Evolutionary conservation across 2,329 filamentous ascomycete genomes (phyloP).

Genomic region (Ascochyta koolunga): DNA sequence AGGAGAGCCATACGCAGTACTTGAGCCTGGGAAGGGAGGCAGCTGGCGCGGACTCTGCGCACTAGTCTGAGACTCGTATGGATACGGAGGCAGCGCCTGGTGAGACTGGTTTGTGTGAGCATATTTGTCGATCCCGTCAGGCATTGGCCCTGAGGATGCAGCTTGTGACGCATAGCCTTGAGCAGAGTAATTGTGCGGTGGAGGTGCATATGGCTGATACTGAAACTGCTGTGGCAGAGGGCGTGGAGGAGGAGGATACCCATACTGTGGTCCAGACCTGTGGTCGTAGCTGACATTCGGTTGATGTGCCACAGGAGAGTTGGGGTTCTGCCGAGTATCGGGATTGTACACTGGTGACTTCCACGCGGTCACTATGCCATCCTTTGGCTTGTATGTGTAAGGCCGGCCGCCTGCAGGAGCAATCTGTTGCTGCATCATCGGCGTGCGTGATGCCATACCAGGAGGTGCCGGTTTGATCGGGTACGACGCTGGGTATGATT

Average conservation of each 20-base stretch:
- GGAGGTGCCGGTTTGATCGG: conserved; percentile 53
- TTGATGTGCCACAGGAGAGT: conserved; percentile 47
- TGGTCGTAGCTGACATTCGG: conserved; percentile 46
- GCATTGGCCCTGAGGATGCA: conserved; percentile 25
- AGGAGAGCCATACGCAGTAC: conserved; percentile 22
- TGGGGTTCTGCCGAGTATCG: conserved; percentile 44
- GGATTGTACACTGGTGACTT: conserved; percentile 42
- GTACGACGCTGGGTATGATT: conserved; percentile 48
- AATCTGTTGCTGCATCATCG: conserved; percentile 35
- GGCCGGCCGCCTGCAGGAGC: conserved; percentile 26
- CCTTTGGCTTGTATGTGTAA: conserved; percentile 46
- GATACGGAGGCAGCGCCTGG: conserved; percentile 32
- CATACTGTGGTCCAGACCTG: conserved; percentile 34
- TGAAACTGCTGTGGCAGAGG: conserved; percentile 25
- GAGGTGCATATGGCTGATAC: conserved; percentile 36
- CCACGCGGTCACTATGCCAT: conserved; percentile 28
- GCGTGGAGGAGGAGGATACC: conserved; percentile 26
- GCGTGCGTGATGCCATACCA: conserved; percentile 41
- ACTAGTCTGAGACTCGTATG: conserved; percentile 24
- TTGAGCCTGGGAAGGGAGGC: conserved; percentile 27
- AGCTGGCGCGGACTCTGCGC: conserved; percentile 24
- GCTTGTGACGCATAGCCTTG: conserved; percentile 33
- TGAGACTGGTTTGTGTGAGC: conserved; percentile 29
- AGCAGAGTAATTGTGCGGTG: conserved; percentile 32
- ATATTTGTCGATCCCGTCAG: conserved; percentile 36